phyloP scores from a whole-genome alignment of 345 rosid genomes.

The Lagerstroemia speciosa region DNA sequence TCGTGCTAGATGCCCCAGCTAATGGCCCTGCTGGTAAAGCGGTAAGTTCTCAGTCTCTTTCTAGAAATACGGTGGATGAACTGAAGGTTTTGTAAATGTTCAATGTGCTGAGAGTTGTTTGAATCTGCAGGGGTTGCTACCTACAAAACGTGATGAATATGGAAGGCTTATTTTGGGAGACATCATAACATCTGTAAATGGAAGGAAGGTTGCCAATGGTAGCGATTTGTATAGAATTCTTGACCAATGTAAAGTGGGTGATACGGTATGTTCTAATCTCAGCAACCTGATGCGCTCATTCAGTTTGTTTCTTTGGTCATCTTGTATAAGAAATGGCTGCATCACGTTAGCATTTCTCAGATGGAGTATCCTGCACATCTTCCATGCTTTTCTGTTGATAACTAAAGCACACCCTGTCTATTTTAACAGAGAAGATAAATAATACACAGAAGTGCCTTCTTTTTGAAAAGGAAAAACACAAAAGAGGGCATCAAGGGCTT shows the following conservation, averaged over 20 bases:
- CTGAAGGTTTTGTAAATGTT: background rate
- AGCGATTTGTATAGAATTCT: conserved; percentile 90
- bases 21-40: conserved; percentile 98
- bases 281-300: background rate
- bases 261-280: conserved; percentile 33
- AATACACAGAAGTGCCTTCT: no score
- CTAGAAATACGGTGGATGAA: background rate
- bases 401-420: no score
- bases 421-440: no score
- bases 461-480: no score
- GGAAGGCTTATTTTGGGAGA: conserved; percentile 89
- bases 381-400: no score
- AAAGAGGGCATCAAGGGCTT: background rate
- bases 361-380: no score
- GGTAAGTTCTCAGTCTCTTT: conserved; percentile 33
- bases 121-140: conserved; percentile 53
- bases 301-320: background rate
- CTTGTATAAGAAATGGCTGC: background rate
- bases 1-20: conserved; percentile 83
- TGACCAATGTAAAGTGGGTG: conserved; percentile 89
- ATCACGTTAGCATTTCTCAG: background rate
- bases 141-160: conserved; percentile 84
- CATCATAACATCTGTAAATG: conserved; percentile 82
- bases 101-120: background rate
- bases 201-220: conserved; percentile 62